Base-by-base conservation (phyloP, 768 basidiomycete genomes). In the Pleurotus tuber-regium region DNA sequence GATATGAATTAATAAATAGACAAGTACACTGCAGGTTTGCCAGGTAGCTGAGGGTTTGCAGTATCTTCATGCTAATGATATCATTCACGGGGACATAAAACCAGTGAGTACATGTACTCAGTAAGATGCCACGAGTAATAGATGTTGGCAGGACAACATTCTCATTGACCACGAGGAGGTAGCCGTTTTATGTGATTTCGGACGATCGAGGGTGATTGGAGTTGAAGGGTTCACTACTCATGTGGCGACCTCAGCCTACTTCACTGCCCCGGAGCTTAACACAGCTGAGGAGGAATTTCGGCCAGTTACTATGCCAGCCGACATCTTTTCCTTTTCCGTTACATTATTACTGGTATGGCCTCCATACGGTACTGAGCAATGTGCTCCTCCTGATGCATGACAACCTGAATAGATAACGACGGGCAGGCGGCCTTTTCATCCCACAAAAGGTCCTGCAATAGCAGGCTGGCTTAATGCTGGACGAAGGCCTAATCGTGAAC, bases 51-150 rank as follows among this genome's bases (percentile, higher is more conserved):
- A 46, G 9, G 61, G 57, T 5, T 35, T 62, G 5, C n/a, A 57
- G 23, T 62, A 60, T 51, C 57, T 62, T 26, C 61, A 62, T 36
- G 30, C 41, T 7, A 31, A 46, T 1, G 36, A 54, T 19, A 51
- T 60, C 4, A 19, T 61, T 14, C 60, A 61, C 36, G 60, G 58
- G 2, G 60, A 61, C 23, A 14, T 61, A n/a, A 59, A 59, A 57
- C 36, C 49, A 11, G 58, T 57, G 5, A 57, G 61, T 25, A 51
- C 25, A 18, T 8, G 14, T 40, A n/a, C n/a, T n/a, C 23, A 8
- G 11, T 24, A 16, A 39, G 12, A 50, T 21, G 48, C 31, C 9
- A 11, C n/a, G 8, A 36, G n/a, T 33, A 16, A 24, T 26, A 4
- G 19, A 18, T 10, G 6, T 28, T 16, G 2, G 39, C 38, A 50